Conservation (phyloP, 2,329 filamentous ascomycete genomes). For the Diaporthe sp. region DNA sequence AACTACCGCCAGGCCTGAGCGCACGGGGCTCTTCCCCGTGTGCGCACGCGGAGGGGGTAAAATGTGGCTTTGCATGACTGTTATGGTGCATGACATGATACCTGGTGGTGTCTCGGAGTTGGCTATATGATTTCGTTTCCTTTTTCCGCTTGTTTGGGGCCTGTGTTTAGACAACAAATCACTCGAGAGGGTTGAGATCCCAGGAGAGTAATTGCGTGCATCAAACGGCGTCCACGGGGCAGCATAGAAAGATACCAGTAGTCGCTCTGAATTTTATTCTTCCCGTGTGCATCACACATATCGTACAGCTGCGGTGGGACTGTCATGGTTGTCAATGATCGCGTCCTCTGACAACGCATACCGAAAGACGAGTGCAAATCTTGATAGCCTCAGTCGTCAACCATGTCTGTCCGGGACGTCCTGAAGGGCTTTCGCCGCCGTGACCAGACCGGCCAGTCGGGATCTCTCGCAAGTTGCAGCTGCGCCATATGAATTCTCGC, state of each 20-base stretch:
- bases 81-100: neutral
- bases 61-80: neutral
- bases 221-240: neutral
- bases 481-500: constrained; percentile 32
- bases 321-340: neutral
- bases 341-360: neutral
- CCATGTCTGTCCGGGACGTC: too few relatives aligned
- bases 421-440: neutral
- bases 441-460: constrained; percentile 29
- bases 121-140: neutral
- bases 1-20: constrained; percentile 1
- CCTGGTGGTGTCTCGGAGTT: neutral
- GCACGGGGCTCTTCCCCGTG: neutral
- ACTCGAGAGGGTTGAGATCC: too few relatives aligned
- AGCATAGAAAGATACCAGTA: constrained; percentile 13
- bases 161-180: neutral
- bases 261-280: neutral
- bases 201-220: neutral
- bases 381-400: neutral
- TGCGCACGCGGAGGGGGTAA: fast-evolving
- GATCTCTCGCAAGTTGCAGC: constrained; percentile 32
- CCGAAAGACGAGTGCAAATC: neutral
- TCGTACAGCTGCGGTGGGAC: neutral
- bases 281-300: neutral
- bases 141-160: neutral